Conservation (phyloP, 2,329 filamentous ascomycete genomes). For the Coleophoma eucalyptorum region DNA sequence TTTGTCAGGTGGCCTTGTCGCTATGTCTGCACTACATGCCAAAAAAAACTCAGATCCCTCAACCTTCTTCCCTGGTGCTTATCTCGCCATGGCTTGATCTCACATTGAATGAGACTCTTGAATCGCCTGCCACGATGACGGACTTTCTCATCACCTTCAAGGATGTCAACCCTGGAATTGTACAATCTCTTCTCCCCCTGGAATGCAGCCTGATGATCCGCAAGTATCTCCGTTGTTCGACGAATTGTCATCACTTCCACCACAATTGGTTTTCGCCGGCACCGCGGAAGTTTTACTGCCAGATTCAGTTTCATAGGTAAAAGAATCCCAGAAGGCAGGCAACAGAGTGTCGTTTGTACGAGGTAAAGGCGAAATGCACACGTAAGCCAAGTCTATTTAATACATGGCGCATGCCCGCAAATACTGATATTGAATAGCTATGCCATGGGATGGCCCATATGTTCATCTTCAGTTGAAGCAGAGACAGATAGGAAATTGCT, state of each 20-base stretch:
- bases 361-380: constrained; percentile 2
- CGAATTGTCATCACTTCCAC: neutral
- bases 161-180: constrained; percentile 1
- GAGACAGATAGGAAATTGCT: constrained; percentile 1
- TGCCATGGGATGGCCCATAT: constrained; percentile 1
- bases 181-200: neutral
- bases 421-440: neutral
- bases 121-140: neutral
- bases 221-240: constrained; percentile 1
- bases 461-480: neutral
- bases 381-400: constrained; percentile 2
- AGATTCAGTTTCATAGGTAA: neutral
- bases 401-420: neutral
- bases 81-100: constrained; percentile 2
- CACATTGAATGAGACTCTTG: neutral
- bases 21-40: neutral
- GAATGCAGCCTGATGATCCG: neutral
- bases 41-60: neutral
- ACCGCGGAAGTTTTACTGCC: neutral
- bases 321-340: neutral
- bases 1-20: neutral
- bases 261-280: neutral
- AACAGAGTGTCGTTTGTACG: neutral
- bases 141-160: constrained; percentile 1
- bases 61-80: neutral